Evolutionary conservation across 139 green algal genomes (phyloP).

Genomic region (Eudorina sp.): DNA sequence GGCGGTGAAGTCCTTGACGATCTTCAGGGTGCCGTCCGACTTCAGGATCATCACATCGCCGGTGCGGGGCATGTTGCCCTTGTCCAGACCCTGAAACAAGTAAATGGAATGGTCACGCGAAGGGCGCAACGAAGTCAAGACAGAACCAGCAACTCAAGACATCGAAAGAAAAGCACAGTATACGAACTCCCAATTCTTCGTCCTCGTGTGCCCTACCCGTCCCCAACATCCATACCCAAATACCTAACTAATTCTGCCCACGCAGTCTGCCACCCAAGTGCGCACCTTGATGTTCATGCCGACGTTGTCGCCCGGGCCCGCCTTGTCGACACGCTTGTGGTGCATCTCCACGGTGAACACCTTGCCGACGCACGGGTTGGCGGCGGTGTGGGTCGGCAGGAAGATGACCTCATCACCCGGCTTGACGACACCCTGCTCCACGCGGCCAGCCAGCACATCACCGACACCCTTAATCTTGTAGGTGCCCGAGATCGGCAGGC

Average conservation of each 20-base stretch:
- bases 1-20: constrained; percentile 87
- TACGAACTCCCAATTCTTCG: too few relatives aligned
- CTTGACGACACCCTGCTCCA: constrained; percentile 98
- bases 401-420: constrained; percentile 92
- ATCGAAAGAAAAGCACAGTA: too few relatives aligned
- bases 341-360: constrained; percentile 99
- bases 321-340: constrained; percentile 96
- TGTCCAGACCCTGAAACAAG: constrained; percentile 87
- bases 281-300: constrained; percentile 98
- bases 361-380: constrained; percentile 93
- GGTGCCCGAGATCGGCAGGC: constrained; percentile 93
- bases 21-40: constrained; percentile 87
- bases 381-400: constrained; percentile 89
- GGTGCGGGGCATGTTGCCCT: constrained; percentile 93
- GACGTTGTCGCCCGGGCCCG: constrained; percentile 97
- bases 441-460: constrained; percentile 97
- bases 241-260: too few relatives aligned
- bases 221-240: too few relatives aligned
- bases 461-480: constrained; percentile 99
- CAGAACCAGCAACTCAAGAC: too few relatives aligned
- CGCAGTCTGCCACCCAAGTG: too few relatives aligned
- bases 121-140: too few relatives aligned
- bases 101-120: too few relatives aligned
- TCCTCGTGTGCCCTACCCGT: too few relatives aligned
- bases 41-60: constrained; percentile 96